phyloP scores from a whole-genome alignment of 257 asterid genomes.

The Solanum lycopersicoides region DNA sequence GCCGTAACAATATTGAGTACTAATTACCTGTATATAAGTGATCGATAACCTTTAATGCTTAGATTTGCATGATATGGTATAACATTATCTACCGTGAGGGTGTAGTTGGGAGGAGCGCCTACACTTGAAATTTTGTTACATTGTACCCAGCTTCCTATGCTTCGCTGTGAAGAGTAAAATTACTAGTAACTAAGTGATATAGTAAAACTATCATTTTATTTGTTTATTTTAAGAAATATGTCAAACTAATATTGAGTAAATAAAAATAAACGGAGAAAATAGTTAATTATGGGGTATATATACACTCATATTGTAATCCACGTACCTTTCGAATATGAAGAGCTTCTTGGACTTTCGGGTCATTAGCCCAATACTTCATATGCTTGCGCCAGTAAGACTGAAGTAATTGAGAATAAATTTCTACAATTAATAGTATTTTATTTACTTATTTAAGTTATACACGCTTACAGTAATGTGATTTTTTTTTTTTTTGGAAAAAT shows the following conservation, averaged over 20 bases:
- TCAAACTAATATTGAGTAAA: too few relatives aligned
- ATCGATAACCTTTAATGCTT: neutral
- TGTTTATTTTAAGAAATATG: too few relatives aligned
- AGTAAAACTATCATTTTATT: too few relatives aligned
- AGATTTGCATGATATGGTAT: neutral
- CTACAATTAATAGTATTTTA: too few relatives aligned
- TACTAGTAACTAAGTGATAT: too few relatives aligned
- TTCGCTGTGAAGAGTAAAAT: too few relatives aligned
- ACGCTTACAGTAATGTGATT: too few relatives aligned
- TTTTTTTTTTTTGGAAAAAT: too few relatives aligned
- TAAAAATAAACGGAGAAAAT: too few relatives aligned
- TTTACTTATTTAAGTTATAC: too few relatives aligned
- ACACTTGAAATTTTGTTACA: neutral
- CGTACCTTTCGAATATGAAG: neutral
- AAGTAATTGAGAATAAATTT: neutral
- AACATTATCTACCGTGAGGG: neutral
- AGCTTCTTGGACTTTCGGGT: neutral
- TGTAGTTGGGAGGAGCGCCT: neutral
- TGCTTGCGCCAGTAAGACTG: neutral
- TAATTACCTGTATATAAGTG: neutral
- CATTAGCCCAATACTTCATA: neutral
- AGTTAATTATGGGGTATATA: too few relatives aligned
- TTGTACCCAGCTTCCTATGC: neutral
- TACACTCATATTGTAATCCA: too few relatives aligned
- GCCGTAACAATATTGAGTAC: neutral